Base-by-base conservation (phyloP, 495 filamentous ascomycete genomes). In the Mycothermus thermophilus region DNA sequence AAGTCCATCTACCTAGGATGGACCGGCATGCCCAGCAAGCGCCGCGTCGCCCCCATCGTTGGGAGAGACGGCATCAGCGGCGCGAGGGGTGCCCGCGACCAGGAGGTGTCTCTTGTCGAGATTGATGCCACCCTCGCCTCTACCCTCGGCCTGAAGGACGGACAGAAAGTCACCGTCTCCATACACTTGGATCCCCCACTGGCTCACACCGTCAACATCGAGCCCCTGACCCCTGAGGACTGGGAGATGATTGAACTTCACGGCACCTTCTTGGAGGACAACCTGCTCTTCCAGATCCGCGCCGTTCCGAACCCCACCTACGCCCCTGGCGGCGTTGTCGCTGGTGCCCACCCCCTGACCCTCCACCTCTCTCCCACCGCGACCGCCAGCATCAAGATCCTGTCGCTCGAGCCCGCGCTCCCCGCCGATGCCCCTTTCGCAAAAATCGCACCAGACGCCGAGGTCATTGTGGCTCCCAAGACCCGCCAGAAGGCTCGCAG, bases 211-310 rank as follows among this genome's bases (percentile, higher is more conserved):
- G 77, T 97, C 50, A 82, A 93, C 46, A 95, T 97, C 44, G 90
- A 97, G 53, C 90, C 90, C 33, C 62, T 95, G 43, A 95, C 90
- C 1, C 75, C 87, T 2, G 81, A 84, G 39, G 90, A 97, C 51
- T 97, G 90, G 90, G 90, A 96, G 74, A 86, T 95, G 46, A 97
- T 97, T 43, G 90, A 97, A 50, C 66, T 95, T 1, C 90, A 96
- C 57, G 90, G 90, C 4, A 85, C 76, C 16, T 97, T 95, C 51
- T 61, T 97, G 14, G 90, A 97, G 54, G 70, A 93, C 39, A 93
- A 97, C 52, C 74, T 97, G 33, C 65, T 94, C 10, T 82, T 80
- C 23, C 92, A 96, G 63, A 83, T 97, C 49, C 77, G 90, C 32
- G 88, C 87, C 26, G 64, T 97, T 10, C 86, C 86, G 10, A 94